phyloP scores from a whole-genome alignment of 2,329 filamentous ascomycete genomes.

The Penicillium decumbens region DNA sequence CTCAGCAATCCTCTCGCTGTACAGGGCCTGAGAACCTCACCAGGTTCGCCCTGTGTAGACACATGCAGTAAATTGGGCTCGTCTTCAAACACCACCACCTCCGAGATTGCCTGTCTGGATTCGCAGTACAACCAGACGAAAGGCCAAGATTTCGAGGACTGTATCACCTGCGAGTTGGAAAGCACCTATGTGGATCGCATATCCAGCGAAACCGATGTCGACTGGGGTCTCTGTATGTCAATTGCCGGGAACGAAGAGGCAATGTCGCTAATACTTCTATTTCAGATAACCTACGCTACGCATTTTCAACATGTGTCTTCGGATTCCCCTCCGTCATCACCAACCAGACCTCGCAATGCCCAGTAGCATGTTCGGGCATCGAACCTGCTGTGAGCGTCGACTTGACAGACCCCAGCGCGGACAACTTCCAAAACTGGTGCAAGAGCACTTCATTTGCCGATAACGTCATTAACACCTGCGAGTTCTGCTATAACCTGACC shows the following conservation, averaged over 20 bases:
- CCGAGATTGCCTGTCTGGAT: conserved; percentile 43
- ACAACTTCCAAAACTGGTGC: conserved; percentile 39
- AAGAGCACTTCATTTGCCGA: conserved; percentile 37
- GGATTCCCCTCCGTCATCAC: conserved; percentile 34
- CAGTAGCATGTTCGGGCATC: conserved; percentile 41
- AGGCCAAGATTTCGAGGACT: conserved; percentile 39
- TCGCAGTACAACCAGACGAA: conserved; percentile 31
- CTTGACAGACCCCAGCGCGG: conserved; percentile 25
- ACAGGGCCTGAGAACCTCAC: conserved; percentile 29
- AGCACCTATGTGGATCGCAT: conserved; percentile 35
- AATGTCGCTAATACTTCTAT: background rate
- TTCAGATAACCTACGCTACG: conserved; percentile 45
- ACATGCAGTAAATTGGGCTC: conserved; percentile 25
- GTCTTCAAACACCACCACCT: conserved; percentile 37
- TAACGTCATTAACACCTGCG: conserved; percentile 40
- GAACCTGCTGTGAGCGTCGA: conserved; percentile 30
- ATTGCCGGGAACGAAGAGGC: background rate
- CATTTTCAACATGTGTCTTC: conserved; percentile 44
- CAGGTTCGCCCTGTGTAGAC: conserved; percentile 38
- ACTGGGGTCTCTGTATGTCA: conserved; percentile 45
- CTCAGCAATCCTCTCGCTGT: conserved; percentile 23
- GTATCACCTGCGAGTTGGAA: conserved; percentile 40
- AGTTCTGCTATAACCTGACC: conserved; percentile 43
- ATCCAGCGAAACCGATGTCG: conserved; percentile 41
- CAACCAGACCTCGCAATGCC: conserved; percentile 43